Base-by-base conservation (phyloP, 768 basidiomycete genomes). In the Crepidotus variabilis region DNA sequence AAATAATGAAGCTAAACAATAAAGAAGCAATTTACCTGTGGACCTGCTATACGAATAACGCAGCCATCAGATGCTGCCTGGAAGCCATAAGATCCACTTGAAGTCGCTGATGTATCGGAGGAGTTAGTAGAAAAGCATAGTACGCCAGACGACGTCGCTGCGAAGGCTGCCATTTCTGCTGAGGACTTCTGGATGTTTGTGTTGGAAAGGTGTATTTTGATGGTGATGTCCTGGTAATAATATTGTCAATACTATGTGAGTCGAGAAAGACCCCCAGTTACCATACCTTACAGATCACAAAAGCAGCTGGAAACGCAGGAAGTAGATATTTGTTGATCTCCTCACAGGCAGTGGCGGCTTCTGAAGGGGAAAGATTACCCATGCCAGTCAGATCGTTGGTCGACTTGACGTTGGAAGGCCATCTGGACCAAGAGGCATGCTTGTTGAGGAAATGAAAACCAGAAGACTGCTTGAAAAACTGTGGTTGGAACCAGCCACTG, bases 21-120 rank as follows among this genome's bases (percentile, higher is more conserved):
- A 47, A 50, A 47, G 2, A 46, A 8, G 21, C 16, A 33, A 46
- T 28, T 33, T 36, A 61, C 60, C 57, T 61, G 60, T 6, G 60
- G 60, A 11, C 60, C 60, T 46, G 60, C 54, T 56, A 61, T 61
- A 16, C 57, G 53, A 32, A 61, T 59, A 24, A 59, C 45, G 21
- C 22, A 55, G 11, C 60, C 60, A 50, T 61, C 60, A 9, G 56
- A 36, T 39, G 14, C 36, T 24, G 34, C 20, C 20, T 50, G 51
- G 47, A 56, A 56, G 2, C 39, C 20, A 47, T 56, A 56, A 10
- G 57, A 39, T 9, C 56, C 56, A 24, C 51, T 43, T 8, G 60
- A 58, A 2, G 57, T 21, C 21, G 48, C 54, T 20, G 35, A 35
- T 16, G 24, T 22, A 11, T 58, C 50, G 16, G 57, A 47, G 34